A percentile compares a stretch with the other conserved stretches of the same genome.
These are phyloP conservation scores for Colletotrichum godetiae DNA, from an alignment of 2,329 filamentous ascomycete genomes.

Conservation along the genomic window DNA sequence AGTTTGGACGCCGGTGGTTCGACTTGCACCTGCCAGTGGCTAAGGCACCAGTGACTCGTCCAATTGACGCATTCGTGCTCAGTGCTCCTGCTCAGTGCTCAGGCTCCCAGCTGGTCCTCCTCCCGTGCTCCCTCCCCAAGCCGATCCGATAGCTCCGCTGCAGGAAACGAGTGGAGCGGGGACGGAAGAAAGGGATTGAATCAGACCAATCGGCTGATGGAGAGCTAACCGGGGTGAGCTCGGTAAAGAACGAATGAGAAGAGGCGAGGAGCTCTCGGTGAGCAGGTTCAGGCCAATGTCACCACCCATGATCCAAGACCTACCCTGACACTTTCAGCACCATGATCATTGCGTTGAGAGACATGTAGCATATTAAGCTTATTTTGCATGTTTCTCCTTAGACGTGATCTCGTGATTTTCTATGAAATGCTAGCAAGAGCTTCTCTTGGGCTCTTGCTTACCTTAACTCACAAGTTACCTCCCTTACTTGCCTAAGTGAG, in stretches of 20 bases:
- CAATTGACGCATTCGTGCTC: slow-evolving; percentile 26
- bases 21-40: not conserved
- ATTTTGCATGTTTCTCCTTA: not conserved
- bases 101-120: not conserved
- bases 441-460: not conserved
- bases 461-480: too few species aligned
- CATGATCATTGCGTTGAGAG: not conserved
- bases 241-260: slow-evolving; percentile 15
- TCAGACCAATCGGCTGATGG: slow-evolving; percentile 10
- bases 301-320: slow-evolving; percentile 9
- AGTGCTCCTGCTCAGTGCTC: not conserved
- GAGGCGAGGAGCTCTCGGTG: not conserved
- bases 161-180: slow-evolving; percentile 17
- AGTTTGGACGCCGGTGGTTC: slow-evolving; percentile 11
- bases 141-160: slow-evolving; percentile 31
- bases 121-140: not conserved
- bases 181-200: not conserved
- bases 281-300: not conserved
- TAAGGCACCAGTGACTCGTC: not conserved
- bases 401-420: not conserved
- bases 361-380: not conserved
- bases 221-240: not conserved
- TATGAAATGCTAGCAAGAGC: not conserved
- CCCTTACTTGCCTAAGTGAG: too few species aligned
- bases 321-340: not conserved